phyloP scores from a whole-genome alignment of 768 basidiomycete species.

The Lentinula sp. region DNA sequence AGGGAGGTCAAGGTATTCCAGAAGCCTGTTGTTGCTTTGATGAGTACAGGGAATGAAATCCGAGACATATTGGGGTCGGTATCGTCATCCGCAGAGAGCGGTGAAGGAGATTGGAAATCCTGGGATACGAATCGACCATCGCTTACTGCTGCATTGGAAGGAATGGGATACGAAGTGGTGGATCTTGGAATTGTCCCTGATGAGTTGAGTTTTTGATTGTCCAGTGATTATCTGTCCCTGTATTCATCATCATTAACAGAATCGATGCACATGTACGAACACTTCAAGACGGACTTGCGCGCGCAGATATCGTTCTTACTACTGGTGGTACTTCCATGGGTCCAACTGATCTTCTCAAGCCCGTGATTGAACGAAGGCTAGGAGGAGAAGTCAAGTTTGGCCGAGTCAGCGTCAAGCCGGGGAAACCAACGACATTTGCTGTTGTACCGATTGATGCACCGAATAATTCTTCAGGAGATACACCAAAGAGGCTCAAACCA shows the following conservation, averaged over 20 bases:
- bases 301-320: constrained; percentile 72
- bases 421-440: constrained; percentile 90
- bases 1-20: constrained; percentile 62
- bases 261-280: constrained; percentile 51
- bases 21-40: constrained; percentile 71
- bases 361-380: constrained; percentile 77
- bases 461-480: neutral
- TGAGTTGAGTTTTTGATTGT: constrained; percentile 35
- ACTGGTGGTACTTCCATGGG: constrained; percentile 95
- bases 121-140: constrained; percentile 88
- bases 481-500: constrained; percentile 37
- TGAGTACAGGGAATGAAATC: constrained; percentile 87
- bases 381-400: constrained; percentile 80
- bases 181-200: constrained; percentile 81
- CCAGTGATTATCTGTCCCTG: neutral
- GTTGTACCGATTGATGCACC: constrained; percentile 42
- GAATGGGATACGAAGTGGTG: constrained; percentile 69
- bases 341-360: constrained; percentile 79
- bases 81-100: constrained; percentile 29
- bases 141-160: constrained; percentile 59
- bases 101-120: constrained; percentile 51
- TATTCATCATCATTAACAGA: constrained; percentile 23
- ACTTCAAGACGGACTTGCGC: constrained; percentile 48
- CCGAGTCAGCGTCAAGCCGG: constrained; percentile 75
- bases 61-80: constrained; percentile 37